Percentiles rank a stretch among this genome's conserved stretches.
These are phyloP conservation scores for Byssoonygena ceratinophila DNA, from an alignment of 2,329 filamentous ascomycete genomes.

Conservation along the genomic window DNA sequence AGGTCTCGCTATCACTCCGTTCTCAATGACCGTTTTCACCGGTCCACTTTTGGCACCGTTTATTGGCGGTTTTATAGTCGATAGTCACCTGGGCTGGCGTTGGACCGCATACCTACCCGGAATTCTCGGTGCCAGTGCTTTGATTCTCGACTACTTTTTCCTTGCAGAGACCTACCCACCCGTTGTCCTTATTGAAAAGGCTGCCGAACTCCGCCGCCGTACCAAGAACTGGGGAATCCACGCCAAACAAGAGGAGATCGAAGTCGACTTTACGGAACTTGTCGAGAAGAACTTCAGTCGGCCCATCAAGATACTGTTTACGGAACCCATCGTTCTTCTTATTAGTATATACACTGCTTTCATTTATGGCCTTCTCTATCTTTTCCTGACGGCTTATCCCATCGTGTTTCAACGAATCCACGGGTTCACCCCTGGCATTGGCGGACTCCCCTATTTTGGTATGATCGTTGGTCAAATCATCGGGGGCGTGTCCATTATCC, in stretches of 20 bases:
- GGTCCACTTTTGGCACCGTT: conserved; percentile 46
- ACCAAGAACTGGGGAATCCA: conserved; percentile 54
- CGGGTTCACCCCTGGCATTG: conserved; percentile 24
- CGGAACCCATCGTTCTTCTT: conserved; percentile 36
- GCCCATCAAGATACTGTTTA: conserved; percentile 35
- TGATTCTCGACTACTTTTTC: conserved; percentile 43
- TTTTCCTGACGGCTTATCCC: conserved; percentile 28
- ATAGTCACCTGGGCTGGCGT: conserved; percentile 43
- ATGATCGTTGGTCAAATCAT: conserved; percentile 36
- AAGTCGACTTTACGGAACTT: conserved; percentile 42
- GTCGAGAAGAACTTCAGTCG: conserved; percentile 45
- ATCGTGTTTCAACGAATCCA: conserved; percentile 24
- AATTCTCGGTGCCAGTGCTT: conserved; percentile 46
- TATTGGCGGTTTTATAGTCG: conserved; percentile 46
- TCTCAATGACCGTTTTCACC: conserved; percentile 44
- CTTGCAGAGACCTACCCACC: conserved; percentile 50
- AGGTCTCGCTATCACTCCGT: conserved; percentile 40
- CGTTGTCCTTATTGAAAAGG: conserved; percentile 48
- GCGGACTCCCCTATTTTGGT: conserved; percentile 37
- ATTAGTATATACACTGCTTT: conserved; percentile 32
- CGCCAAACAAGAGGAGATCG: conserved; percentile 48
- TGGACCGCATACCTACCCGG: conserved; percentile 47
- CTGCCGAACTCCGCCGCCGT: conserved; percentile 43
- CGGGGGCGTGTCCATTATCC: conserved; percentile 33
- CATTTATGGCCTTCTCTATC: conserved; percentile 28